Evolutionary conservation across 768 basidiomycete species (phyloP), one percentile per base, ranked within the genome.

Genomic region (Filobasidium floriforme): DNA sequence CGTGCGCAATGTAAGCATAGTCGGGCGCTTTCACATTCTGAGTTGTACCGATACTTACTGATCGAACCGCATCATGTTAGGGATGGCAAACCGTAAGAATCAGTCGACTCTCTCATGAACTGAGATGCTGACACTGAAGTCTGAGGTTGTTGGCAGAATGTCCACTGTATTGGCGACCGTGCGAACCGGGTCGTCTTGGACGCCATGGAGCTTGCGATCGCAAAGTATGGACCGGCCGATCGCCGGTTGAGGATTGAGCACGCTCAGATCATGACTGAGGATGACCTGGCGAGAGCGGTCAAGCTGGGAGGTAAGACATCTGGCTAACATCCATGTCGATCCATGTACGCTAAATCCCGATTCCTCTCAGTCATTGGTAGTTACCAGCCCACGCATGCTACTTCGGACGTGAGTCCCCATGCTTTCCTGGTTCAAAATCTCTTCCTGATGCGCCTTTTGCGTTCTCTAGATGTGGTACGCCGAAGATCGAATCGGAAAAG

Each of bases 401-500:
- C 79, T 79, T 86, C 80, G 11, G 68, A 71, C 67, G 70, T 71
- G 61, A 68, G 68, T 66, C 24, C 3, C 32, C 60, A 24, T 52
- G 12, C 63, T 52, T n/a, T 62, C 61, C 14, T 26, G 46, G 18
- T 67, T 29, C 9, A 51, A 60, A 26, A 51, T 54, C 19, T 66
- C 65, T 0, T 37, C 43, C 32, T 41, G 43, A 28, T 60, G 37
- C 6, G 1, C 14, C 32, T 9, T 22, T 59, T n/a, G 61, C 71
- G 70, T 89, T 87, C 66, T 89, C 87, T 43, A 91, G 88, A 96
- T 96, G 92, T 84, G 85, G 80, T 97, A 93, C 72, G 92, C 92
- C 0, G 90, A 96, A 76, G 81, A 77, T 9, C 85, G 92, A 66
- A 75, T 97, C 70, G 89, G 94, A 0, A 80, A 86, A 0, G 84